phyloP scores from a whole-genome alignment of 495 filamentous ascomycete species.

The Emericellopsis terricola region DNA sequence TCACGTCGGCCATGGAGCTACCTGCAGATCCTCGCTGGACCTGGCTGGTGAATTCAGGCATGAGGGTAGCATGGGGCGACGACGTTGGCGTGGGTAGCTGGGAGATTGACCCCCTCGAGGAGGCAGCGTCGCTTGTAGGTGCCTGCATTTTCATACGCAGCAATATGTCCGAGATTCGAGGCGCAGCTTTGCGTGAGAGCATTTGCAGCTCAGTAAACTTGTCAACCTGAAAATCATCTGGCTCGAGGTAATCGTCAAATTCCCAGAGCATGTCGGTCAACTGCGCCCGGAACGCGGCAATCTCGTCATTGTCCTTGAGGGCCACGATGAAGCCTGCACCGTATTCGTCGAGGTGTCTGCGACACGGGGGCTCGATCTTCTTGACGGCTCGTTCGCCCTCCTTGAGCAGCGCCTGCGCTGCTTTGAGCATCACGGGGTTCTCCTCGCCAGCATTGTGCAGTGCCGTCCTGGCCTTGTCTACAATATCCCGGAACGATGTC shows the following conservation, averaged over 20 bases:
- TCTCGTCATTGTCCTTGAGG: constrained; percentile 24
- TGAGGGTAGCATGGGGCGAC: constrained; percentile 4
- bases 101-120: constrained; percentile 2
- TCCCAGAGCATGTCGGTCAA: constrained; percentile 22
- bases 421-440: constrained; percentile 18
- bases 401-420: constrained; percentile 17
- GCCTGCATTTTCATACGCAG: constrained; percentile 21
- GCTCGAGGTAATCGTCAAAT: constrained; percentile 23
- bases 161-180: constrained; percentile 18
- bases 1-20: constrained; percentile 1
- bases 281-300: constrained; percentile 18
- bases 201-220: constrained; percentile 19
- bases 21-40: constrained; percentile 7
- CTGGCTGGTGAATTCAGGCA: constrained; percentile 10
- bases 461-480: constrained; percentile 18
- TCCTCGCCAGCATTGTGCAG: constrained; percentile 17
- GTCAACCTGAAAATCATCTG: constrained; percentile 17
- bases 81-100: constrained; percentile 2
- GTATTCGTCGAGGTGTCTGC: constrained; percentile 19
- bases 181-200: constrained; percentile 16
- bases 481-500: constrained; percentile 20
- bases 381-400: constrained; percentile 23
- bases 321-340: constrained; percentile 19
- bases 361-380: constrained; percentile 23
- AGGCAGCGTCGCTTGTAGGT: constrained; percentile 6